phyloP scores from a whole-genome alignment of 345 rosid genomes.

The Citrus cavaleriei region DNA sequence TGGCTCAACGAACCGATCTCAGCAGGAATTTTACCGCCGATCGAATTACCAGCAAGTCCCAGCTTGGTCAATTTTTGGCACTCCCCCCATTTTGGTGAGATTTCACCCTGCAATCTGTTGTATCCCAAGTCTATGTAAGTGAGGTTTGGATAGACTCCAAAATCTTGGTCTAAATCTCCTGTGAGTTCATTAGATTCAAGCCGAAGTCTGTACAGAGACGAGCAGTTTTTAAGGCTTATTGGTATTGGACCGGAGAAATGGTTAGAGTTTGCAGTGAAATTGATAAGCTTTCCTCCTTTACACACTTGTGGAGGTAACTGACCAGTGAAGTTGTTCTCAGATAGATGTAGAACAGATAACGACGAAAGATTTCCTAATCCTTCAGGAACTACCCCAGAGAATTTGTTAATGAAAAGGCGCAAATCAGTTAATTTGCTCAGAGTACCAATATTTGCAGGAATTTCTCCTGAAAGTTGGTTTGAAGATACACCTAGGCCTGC shows the following conservation, averaged over 20 bases:
- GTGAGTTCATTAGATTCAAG: slow-evolving; percentile 26
- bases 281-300: slow-evolving; percentile 15
- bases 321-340: slow-evolving; percentile 25
- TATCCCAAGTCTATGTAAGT: slow-evolving; percentile 25
- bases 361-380: slow-evolving; percentile 22
- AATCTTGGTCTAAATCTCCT: slow-evolving; percentile 20
- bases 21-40: slow-evolving; percentile 18
- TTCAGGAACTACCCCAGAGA: slow-evolving; percentile 24
- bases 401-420: slow-evolving; percentile 2
- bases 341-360: slow-evolving; percentile 12
- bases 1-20: slow-evolving; percentile 18
- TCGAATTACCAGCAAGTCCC: slow-evolving; percentile 19
- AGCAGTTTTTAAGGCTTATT: slow-evolving; percentile 22
- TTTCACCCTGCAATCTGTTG: slow-evolving; percentile 26
- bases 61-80: slow-evolving; percentile 8
- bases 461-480: slow-evolving; percentile 19
- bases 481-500: too few species aligned
- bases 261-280: slow-evolving; percentile 23
- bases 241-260: slow-evolving; percentile 29
- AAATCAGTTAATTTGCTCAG: slow-evolving; percentile 20
- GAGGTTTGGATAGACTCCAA: slow-evolving; percentile 31
- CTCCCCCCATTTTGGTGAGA: slow-evolving; percentile 31
- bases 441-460: slow-evolving; percentile 11
- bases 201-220: slow-evolving; percentile 18
- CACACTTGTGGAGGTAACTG: slow-evolving; percentile 23